Conservation (phyloP, 352 stramenopile genomes). For the Pythium aquatile region DNA sequence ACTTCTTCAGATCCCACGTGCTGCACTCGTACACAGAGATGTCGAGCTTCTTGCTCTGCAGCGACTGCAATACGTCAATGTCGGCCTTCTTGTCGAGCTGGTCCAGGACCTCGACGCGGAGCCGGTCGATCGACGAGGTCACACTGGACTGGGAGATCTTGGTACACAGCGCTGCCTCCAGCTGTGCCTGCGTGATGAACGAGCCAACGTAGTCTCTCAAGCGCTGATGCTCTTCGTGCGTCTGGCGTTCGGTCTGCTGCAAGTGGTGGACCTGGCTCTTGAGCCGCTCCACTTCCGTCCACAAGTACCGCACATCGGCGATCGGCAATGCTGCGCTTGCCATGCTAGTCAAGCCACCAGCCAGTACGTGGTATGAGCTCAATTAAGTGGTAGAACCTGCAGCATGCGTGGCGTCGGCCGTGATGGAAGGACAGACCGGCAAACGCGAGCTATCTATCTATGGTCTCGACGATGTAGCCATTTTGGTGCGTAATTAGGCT, state of each 20-base stretch:
- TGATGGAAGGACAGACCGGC: neutral
- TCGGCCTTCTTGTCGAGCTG: conserved; percentile 49
- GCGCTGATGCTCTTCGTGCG: conserved; percentile 32
- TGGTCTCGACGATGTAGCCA: conserved; percentile 11
- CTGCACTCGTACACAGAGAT: conserved; percentile 59
- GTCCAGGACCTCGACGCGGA: conserved; percentile 33
- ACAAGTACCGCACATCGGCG: conserved; percentile 50
- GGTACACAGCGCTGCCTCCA: conserved; percentile 60
- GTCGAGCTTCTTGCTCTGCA: conserved; percentile 61
- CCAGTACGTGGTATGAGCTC: neutral
- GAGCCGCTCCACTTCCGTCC: conserved; percentile 57
- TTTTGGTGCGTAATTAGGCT: neutral
- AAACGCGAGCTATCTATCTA: neutral
- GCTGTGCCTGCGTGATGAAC: conserved; percentile 57
- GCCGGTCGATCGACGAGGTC: conserved; percentile 31
- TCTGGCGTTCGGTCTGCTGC: conserved; percentile 26
- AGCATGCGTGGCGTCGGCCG: too few relatives aligned
- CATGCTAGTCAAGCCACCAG: neutral
- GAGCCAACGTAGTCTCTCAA: conserved; percentile 39
- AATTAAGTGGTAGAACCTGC: neutral
- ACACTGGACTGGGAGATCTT: conserved; percentile 50
- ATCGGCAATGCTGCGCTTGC: conserved; percentile 14
- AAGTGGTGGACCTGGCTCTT: conserved; percentile 51
- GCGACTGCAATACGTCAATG: conserved; percentile 19
- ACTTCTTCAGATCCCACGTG: conserved; percentile 52